These are phyloP conservation scores for Xylariaceae sp. DNA, from an alignment of 2,329 filamentous ascomycete species.

Conservation along the genomic window DNA sequence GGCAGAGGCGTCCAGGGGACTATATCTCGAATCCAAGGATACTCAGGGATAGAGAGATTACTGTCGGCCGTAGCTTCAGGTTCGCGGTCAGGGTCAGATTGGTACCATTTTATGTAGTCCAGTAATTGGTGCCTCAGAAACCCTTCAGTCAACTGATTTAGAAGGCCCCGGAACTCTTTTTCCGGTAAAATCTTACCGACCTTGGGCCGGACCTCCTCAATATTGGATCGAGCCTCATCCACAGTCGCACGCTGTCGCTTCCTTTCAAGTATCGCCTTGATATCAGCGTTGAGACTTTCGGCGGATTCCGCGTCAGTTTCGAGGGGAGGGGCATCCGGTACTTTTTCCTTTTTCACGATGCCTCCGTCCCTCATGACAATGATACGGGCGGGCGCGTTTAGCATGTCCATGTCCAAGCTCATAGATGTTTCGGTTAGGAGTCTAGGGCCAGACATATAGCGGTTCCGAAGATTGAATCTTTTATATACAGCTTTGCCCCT, in stretches of 20 bases:
- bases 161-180: slow-evolving; percentile 39
- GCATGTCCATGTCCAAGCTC: slow-evolving; percentile 30
- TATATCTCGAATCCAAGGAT: slow-evolving; percentile 38
- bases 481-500: background rate
- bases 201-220: slow-evolving; percentile 44
- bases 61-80: background rate
- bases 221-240: slow-evolving; percentile 39
- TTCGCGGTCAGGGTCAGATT: background rate
- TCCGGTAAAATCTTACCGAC: slow-evolving; percentile 35
- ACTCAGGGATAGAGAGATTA: slow-evolving; percentile 5
- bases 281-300: slow-evolving; percentile 27
- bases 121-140: slow-evolving; percentile 44
- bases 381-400: slow-evolving; percentile 39
- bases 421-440: slow-evolving; percentile 22
- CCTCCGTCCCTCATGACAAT: slow-evolving; percentile 43
- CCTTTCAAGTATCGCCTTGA: slow-evolving; percentile 31
- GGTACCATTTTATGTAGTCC: slow-evolving; percentile 34
- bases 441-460: slow-evolving; percentile 22
- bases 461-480: slow-evolving; percentile 17
- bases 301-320: slow-evolving; percentile 2
- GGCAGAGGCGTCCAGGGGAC: slow-evolving; percentile 39
- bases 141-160: slow-evolving; percentile 36
- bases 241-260: slow-evolving; percentile 25
- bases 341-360: slow-evolving; percentile 2
- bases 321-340: background rate